phyloP scores from a whole-genome alignment of 805 yeast species.

The Candida qinlingensis region DNA sequence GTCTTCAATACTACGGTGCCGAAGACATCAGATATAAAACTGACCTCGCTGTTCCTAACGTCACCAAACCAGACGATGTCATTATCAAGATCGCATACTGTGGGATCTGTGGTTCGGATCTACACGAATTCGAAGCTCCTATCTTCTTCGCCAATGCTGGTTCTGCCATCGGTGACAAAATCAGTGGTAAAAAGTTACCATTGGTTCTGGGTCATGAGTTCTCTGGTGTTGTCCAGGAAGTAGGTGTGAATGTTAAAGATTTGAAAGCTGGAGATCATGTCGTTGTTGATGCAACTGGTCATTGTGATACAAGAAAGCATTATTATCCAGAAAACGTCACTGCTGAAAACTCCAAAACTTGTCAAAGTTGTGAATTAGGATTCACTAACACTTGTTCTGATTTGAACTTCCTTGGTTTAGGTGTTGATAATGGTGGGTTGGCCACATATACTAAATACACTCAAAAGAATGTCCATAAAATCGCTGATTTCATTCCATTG shows the following conservation, averaged over 20 bases:
- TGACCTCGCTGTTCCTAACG: constrained; percentile 30
- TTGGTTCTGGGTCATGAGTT: constrained; percentile 59
- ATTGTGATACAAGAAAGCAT: constrained; percentile 33
- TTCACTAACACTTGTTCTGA: constrained; percentile 40
- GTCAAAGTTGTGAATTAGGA: constrained; percentile 40
- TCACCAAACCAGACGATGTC: constrained; percentile 35
- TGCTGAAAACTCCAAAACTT: constrained; percentile 25
- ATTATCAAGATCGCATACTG: constrained; percentile 43
- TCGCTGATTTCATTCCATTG: constrained; percentile 35
- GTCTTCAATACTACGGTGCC: constrained; percentile 35
- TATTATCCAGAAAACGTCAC: constrained; percentile 20
- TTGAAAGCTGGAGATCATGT: constrained; percentile 51
- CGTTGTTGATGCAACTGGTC: constrained; percentile 47
- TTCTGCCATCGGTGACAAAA: constrained; percentile 27
- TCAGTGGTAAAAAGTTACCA: constrained; percentile 39
- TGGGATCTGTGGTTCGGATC: constrained; percentile 57
- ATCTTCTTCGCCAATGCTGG: constrained; percentile 53
- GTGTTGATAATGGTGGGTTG: constrained; percentile 43
- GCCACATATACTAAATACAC: constrained; percentile 41
- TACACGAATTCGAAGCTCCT: constrained; percentile 56
- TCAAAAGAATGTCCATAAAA: constrained; percentile 34
- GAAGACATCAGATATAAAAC: constrained; percentile 32
- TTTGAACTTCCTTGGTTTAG: constrained; percentile 43
- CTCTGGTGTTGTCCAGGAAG: constrained; percentile 51
- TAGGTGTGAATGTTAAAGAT: constrained; percentile 44